Conservation (phyloP, 495 filamentous ascomycete species). For the Letharia columbiana region DNA sequence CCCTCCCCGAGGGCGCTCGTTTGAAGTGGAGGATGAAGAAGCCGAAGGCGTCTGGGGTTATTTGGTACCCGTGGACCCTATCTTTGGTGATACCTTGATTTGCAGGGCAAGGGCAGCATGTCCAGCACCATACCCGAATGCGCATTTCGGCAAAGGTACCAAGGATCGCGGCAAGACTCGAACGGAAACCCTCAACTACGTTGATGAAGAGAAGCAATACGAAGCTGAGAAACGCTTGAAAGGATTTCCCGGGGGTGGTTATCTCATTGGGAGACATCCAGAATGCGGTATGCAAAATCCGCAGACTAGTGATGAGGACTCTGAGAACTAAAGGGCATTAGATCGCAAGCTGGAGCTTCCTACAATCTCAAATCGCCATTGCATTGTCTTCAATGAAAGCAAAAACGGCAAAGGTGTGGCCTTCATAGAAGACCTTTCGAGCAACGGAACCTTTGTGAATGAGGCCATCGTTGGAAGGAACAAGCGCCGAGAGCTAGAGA, state of each 20-base stretch:
- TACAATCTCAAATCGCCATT: slow-evolving; percentile 93
- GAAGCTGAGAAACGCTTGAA: slow-evolving; percentile 34
- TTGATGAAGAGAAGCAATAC: slow-evolving; percentile 48
- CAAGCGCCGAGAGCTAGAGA: slow-evolving; percentile 74
- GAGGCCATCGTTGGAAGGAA: slow-evolving; percentile 86
- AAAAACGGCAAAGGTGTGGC: slow-evolving; percentile 70
- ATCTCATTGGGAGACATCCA: slow-evolving; percentile 82
- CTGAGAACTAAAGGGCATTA: slow-evolving; percentile 33
- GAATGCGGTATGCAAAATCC: slow-evolving; percentile 68
- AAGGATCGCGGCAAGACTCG: slow-evolving; percentile 34
- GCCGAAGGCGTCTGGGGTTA: slow-evolving; percentile 96
- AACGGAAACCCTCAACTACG: slow-evolving; percentile 28
- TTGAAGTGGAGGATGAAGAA: slow-evolving; percentile 78
- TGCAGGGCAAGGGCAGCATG: slow-evolving; percentile 61
- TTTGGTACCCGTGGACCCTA: slow-evolving; percentile 67
- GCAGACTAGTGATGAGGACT: not conserved
- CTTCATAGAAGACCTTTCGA: slow-evolving; percentile 85
- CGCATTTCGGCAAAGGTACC: slow-evolving; percentile 24
- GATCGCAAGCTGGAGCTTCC: slow-evolving; percentile 71
- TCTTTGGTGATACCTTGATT: slow-evolving; percentile 61
- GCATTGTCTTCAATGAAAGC: slow-evolving; percentile 80
- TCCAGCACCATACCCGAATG: slow-evolving; percentile 36
- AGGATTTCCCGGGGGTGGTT: slow-evolving; percentile 65
- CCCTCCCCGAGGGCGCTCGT: slow-evolving; percentile 61
- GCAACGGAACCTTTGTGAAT: slow-evolving; percentile 94